Conservation (phyloP, 495 filamentous ascomycete genomes). For the Alectoria sarmentosa region DNA sequence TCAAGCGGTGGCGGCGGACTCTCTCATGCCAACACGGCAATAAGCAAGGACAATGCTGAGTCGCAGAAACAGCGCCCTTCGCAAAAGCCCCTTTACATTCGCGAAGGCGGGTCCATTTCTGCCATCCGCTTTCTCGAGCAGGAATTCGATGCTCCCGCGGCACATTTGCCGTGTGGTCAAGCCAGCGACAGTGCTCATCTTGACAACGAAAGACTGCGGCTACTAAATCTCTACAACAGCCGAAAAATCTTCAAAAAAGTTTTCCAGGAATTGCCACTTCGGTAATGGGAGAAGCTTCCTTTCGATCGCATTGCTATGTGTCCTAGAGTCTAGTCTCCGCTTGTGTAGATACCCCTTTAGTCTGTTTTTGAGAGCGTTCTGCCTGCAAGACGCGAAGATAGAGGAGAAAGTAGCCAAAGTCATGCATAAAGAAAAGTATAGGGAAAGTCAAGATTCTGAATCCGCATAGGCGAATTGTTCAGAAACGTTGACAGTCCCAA, state of each 20-base stretch:
- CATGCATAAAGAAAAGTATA: too few relatives aligned
- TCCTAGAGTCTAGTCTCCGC: neutral
- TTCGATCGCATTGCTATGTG: neutral
- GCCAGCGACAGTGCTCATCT: constrained; percentile 91
- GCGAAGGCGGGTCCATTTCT: constrained; percentile 92
- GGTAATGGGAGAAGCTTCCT: neutral
- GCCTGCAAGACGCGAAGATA: too few relatives aligned
- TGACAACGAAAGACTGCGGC: constrained; percentile 83
- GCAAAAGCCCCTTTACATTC: constrained; percentile 62
- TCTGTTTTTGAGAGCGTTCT: neutral
- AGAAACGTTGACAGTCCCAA: too few relatives aligned
- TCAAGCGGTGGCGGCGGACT: constrained; percentile 38
- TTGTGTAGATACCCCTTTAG: neutral
- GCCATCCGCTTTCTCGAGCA: constrained; percentile 91
- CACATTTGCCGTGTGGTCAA: constrained; percentile 90
- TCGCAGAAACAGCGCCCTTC: neutral
- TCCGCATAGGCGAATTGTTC: too few relatives aligned
- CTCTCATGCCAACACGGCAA: constrained; percentile 25
- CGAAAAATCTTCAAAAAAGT: constrained; percentile 85
- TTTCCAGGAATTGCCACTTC: constrained; percentile 58
- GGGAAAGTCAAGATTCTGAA: too few relatives aligned
- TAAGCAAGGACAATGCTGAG: neutral
- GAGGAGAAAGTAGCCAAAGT: too few relatives aligned
- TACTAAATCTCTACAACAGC: constrained; percentile 85
- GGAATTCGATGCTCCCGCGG: constrained; percentile 86